Conservation (phyloP, 2,329 filamentous ascomycete species). For the Falciphora oryzae region DNA sequence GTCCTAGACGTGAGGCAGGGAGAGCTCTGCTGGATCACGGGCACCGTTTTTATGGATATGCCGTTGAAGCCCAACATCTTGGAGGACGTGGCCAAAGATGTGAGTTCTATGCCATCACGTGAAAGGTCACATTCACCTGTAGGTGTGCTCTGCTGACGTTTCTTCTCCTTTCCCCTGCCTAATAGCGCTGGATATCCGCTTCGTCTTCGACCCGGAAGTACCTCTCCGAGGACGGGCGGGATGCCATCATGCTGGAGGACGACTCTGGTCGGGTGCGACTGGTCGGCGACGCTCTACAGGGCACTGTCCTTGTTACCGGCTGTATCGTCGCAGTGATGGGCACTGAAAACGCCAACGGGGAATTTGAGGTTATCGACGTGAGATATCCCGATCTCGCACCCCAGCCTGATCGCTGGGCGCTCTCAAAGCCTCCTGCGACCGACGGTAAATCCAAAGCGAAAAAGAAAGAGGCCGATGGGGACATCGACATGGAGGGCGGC, state of each 20-base stretch:
- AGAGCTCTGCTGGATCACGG: conserved; percentile 89
- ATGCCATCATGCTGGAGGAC: conserved; percentile 86
- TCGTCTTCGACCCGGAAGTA: conserved; percentile 75
- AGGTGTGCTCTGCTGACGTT: neutral
- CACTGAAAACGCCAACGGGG: conserved; percentile 85
- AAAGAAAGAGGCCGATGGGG: conserved; percentile 26
- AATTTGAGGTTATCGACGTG: conserved; percentile 87
- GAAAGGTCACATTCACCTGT: neutral
- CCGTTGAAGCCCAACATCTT: conserved; percentile 91
- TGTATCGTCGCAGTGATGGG: conserved; percentile 93
- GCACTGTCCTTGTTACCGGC: conserved; percentile 76
- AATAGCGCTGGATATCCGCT: conserved; percentile 79
- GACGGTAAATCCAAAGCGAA: conserved; percentile 27
- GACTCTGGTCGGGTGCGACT: conserved; percentile 85
- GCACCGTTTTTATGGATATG: conserved; percentile 98
- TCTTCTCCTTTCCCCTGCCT: conserved; percentile 1
- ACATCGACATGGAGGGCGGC: conserved; percentile 49
- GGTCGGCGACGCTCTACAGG: conserved; percentile 62
- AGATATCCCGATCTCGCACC: conserved; percentile 80
- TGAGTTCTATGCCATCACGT: conserved; percentile 33
- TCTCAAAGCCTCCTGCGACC: conserved; percentile 42
- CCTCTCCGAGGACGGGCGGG: conserved; percentile 50
- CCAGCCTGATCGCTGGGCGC: conserved; percentile 75
- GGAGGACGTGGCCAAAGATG: conserved; percentile 90
- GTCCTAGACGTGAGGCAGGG: conserved; percentile 95